phyloP scores from a whole-genome alignment of 176 grass and related monocot genomes.

The Oryza meyeriana region DNA sequence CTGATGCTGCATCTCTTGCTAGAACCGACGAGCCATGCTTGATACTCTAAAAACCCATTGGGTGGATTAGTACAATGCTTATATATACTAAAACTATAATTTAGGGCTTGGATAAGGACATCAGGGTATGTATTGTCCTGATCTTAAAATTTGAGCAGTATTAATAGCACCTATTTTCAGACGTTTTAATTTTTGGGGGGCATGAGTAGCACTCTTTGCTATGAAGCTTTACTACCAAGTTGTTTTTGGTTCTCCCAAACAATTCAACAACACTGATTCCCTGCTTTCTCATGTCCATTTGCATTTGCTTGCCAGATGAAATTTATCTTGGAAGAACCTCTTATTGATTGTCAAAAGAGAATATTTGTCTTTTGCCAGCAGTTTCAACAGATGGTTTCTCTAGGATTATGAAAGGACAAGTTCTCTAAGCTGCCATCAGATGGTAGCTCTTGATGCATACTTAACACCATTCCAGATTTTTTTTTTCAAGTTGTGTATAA shows the following conservation, averaged over 20 bases:
- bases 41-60: no score
- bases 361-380: constrained; percentile 48
- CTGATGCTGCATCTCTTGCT: not conserved
- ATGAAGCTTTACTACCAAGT: not conserved
- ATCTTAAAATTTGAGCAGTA: no score
- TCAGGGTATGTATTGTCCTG: not conserved
- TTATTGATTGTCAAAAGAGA: constrained; percentile 9
- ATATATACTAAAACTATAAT: no score
- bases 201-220: not conserved
- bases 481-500: not conserved
- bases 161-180: not conserved
- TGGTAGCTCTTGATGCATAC: constrained; percentile 12
- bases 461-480: not conserved
- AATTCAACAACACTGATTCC: not conserved
- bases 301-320: not conserved
- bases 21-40: not conserved
- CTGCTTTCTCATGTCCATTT: not conserved
- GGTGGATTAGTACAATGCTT: no score
- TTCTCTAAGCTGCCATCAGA: constrained; percentile 14
- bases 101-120: not conserved
- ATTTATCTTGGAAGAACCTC: not conserved
- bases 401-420: constrained; percentile 25
- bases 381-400: constrained; percentile 44
- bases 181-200: not conserved
- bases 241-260: not conserved